Base-by-base conservation (phyloP, 202 grass and related monocot species). In the Saccharum hybrid region DNA sequence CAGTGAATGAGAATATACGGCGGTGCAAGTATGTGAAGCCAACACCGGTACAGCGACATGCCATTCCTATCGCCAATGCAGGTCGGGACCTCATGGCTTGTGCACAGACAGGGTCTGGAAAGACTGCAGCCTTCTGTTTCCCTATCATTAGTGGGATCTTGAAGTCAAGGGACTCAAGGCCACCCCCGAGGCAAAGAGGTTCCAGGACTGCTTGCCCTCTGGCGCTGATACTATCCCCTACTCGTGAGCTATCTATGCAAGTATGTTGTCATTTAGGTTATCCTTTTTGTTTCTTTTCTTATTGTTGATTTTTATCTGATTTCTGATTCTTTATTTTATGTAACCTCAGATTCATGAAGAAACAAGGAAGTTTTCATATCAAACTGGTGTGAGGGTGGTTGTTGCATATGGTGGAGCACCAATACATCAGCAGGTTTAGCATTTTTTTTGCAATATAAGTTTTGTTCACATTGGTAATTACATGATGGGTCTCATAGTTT, bases 31-130 rank as follows among this genome's bases (percentile, higher is more conserved):
- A 99, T 79, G 96, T 99, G 72, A 99, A 83, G 38, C 96, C 96
- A 21, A 99, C 96, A 33, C 96, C 96, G 0, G 91, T 99, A 40
- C 96, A 99, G 89, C 85, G 96, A 33, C 72, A 99, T 92, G 91
- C 96, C 3, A 96, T 99, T 62, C 96, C 96, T 7, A 99, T 99
- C 49, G 85, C 86, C 60, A 90, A 92, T 66, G 83, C 75, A 31
- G 93, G 96, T 37, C 81, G 93, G 72, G 96, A 99, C 83, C 93
- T 99, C 63, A 99, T 99, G 96, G 96, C 96, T 7, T 99, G 96
- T 43, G 96, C 96, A 81, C 96, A 99, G 86, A 99, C 96, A n/a
- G 96, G 96, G 9, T 99, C 96, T 37, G 96, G 96, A 66, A 99
- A 99, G 82, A 99, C 96, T 0, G 96, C 91, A 3, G 93, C 96